Evolutionary conservation across 2,329 filamentous ascomycete species (phyloP).

Genomic region (Stagonosporopsis tanaceti): DNA sequence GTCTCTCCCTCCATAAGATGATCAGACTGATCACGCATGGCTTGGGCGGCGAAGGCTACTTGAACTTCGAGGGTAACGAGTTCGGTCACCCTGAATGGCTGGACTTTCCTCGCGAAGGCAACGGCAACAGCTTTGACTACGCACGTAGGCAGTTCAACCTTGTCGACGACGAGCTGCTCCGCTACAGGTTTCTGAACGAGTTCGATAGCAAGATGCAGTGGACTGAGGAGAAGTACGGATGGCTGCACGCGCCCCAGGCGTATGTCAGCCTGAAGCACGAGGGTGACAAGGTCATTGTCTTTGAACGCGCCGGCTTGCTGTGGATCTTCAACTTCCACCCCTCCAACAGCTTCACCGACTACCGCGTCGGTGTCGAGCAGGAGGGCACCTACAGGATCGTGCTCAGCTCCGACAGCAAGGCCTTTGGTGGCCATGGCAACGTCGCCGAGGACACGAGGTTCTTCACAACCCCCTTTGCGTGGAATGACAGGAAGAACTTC

Average conservation of each 20-base stretch:
- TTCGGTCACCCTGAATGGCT: slow-evolving; percentile 99
- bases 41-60: slow-evolving; percentile 93
- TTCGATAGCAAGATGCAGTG: slow-evolving; percentile 94
- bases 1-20: slow-evolving; percentile 95
- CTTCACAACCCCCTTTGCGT: slow-evolving; percentile 88
- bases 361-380: slow-evolving; percentile 85
- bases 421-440: slow-evolving; percentile 80
- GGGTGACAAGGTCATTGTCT: slow-evolving; percentile 91
- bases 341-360: slow-evolving; percentile 84
- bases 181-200: slow-evolving; percentile 90
- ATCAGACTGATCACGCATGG: slow-evolving; percentile 91
- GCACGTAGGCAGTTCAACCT: slow-evolving; percentile 93
- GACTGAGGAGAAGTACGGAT: slow-evolving; percentile 87
- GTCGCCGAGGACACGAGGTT: slow-evolving; percentile 83
- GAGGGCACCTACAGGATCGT: slow-evolving; percentile 87
- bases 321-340: slow-evolving; percentile 98
- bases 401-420: slow-evolving; percentile 78
- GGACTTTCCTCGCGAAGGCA: slow-evolving; percentile 94
- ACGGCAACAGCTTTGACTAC: slow-evolving; percentile 93
- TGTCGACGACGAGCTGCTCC: slow-evolving; percentile 81
- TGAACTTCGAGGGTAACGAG: slow-evolving; percentile 99
- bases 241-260: slow-evolving; percentile 85
- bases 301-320: slow-evolving; percentile 87
- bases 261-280: slow-evolving; percentile 96
- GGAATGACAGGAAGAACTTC: slow-evolving; percentile 91